These are phyloP conservation scores for Colletotrichum sansevieriae DNA, from an alignment of 2,329 filamentous ascomycete species.

Conservation along the genomic window DNA sequence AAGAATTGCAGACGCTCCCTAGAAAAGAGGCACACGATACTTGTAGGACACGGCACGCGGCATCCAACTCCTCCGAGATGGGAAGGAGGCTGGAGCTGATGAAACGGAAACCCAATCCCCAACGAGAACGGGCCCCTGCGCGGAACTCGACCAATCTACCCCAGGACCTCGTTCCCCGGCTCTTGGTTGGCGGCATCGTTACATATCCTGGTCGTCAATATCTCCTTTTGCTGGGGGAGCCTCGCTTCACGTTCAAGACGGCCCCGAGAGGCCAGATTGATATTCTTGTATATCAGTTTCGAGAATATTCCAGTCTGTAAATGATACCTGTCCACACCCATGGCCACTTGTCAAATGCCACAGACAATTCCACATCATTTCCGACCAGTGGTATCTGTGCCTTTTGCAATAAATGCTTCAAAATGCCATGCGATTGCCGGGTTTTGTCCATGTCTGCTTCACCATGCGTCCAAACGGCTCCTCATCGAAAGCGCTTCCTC, in stretches of 20 bases:
- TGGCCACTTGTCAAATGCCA: background rate
- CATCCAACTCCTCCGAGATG: background rate
- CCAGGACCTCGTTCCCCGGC: conserved; percentile 29
- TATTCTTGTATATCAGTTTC: background rate
- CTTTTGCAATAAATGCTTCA: background rate
- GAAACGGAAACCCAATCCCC: conserved; percentile 32
- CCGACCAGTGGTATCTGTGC: background rate
- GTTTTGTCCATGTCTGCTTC: background rate
- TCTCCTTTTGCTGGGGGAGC: conserved; percentile 21
- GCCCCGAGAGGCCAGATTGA: conserved; percentile 27
- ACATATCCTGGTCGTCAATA: conserved; percentile 17
- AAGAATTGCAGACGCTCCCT: too few species aligned
- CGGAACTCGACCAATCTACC: background rate
- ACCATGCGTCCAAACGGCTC: background rate
- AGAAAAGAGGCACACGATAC: conserved; percentile 3
- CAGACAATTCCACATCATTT: background rate
- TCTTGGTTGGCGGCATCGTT: conserved; percentile 27
- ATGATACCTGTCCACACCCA: background rate
- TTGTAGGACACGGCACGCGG: background rate
- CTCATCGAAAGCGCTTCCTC: background rate
- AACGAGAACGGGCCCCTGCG: conserved; percentile 24
- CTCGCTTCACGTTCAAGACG: conserved; percentile 19
- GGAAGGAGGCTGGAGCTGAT: conserved; percentile 29
- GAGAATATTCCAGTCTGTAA: conserved; percentile 29
- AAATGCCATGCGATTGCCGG: background rate